These are phyloP conservation scores for Pestalotiopsis sp. DNA, from an alignment of 2,329 filamentous ascomycete species.

Conservation along the genomic window DNA sequence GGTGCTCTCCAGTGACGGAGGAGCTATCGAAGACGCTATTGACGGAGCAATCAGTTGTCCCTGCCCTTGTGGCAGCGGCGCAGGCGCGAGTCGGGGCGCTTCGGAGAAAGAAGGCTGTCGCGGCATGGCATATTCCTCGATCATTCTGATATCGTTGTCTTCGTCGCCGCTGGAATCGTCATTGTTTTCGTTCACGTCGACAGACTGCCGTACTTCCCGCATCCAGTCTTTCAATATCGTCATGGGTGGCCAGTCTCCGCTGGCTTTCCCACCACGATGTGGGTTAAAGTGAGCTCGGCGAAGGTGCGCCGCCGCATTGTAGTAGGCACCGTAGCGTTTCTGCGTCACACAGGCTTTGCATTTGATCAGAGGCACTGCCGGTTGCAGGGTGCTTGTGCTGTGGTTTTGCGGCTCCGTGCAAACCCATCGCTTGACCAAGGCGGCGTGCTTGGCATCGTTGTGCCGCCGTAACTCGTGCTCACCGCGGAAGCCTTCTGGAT, in stretches of 20 bases:
- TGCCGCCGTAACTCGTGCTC: constrained; percentile 83
- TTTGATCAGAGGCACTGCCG: constrained; percentile 53
- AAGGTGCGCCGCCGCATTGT: constrained; percentile 61
- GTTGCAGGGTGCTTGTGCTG: constrained; percentile 42
- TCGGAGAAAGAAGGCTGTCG: constrained; percentile 33
- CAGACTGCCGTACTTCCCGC: constrained; percentile 57
- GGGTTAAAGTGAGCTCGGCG: constrained; percentile 60
- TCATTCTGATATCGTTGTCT: constrained; percentile 43
- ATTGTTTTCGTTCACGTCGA: constrained; percentile 44
- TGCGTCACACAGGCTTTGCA: constrained; percentile 60
- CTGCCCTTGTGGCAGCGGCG: constrained; percentile 30
- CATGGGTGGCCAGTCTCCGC: constrained; percentile 62
- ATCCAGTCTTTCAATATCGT: constrained; percentile 62
- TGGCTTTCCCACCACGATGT: constrained; percentile 57
- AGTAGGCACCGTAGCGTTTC: constrained; percentile 61
- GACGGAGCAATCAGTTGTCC: constrained; percentile 34
- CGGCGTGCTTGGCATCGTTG: constrained; percentile 59
- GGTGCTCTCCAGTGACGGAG: constrained; percentile 34
- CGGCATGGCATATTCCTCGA: constrained; percentile 51
- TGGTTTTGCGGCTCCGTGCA: constrained; percentile 52
- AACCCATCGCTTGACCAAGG: constrained; percentile 57
- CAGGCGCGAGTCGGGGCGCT: constrained; percentile 34
- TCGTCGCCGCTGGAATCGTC: constrained; percentile 56
- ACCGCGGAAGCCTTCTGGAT: constrained; percentile 85
- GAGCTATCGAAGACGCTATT: constrained; percentile 32